These are phyloP conservation scores for Bipolaris sorokiniana DNA, from an alignment of 2,329 filamentous ascomycete species.

Conservation along the genomic window DNA sequence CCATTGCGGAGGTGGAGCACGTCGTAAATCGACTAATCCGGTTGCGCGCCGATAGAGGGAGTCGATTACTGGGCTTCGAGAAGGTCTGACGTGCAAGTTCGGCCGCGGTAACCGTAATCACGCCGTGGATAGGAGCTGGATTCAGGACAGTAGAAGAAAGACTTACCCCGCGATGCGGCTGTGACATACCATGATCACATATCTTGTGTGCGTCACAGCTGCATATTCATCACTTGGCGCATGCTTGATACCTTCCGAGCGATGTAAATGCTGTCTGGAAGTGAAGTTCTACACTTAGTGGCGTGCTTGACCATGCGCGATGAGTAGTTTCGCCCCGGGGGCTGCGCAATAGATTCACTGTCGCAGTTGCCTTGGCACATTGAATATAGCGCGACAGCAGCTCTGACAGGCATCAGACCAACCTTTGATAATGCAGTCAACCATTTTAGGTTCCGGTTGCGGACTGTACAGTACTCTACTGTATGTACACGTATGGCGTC, in stretches of 20 bases:
- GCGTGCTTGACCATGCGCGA: not conserved
- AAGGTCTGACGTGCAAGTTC: not conserved
- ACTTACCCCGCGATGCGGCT: slow-evolving; percentile 17
- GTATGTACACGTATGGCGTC: not conserved
- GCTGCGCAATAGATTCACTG: not conserved
- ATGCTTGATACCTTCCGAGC: not conserved
- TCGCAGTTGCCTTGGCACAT: not conserved
- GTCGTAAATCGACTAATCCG: not conserved
- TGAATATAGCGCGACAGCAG: not conserved
- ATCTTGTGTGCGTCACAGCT: not conserved
- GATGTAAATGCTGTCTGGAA: not conserved
- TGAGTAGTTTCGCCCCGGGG: not conserved
- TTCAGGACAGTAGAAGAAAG: slow-evolving; percentile 3
- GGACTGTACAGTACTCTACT: not conserved
- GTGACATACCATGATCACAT: slow-evolving; percentile 14
- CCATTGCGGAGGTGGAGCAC: slow-evolving; percentile 4
- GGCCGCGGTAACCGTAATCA: not conserved
- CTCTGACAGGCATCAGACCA: not conserved
- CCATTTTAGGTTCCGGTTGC: not conserved
- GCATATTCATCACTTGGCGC: not conserved
- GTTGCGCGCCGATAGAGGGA: not conserved
- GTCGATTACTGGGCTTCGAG: not conserved
- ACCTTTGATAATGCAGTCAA: not conserved
- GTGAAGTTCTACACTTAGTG: not conserved
- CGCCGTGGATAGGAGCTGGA: slow-evolving; percentile 1